Evolutionary conservation across 1,139 yeast genomes (phyloP).

Genomic region (Entelexis paramagnoliae): DNA sequence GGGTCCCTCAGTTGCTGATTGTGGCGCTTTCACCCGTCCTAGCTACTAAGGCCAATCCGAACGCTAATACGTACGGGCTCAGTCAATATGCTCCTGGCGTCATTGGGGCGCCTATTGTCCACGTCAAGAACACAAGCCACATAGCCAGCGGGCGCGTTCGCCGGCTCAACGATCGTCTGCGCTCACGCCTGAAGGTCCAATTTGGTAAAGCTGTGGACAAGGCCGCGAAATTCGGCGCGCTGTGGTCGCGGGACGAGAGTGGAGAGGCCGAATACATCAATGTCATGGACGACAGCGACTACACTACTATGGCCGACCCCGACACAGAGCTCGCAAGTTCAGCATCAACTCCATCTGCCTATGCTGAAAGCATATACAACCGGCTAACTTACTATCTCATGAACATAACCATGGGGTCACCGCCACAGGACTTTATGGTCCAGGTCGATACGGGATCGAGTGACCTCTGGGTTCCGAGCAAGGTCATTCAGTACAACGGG

Average conservation of each 20-base stretch:
- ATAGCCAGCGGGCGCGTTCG: slow-evolving; percentile 5
- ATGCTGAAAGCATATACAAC: slow-evolving; percentile 16
- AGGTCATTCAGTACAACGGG: slow-evolving; percentile 22
- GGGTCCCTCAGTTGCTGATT: background rate
- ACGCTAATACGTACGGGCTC: background rate
- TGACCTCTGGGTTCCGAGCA: slow-evolving; percentile 26
- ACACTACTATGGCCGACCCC: no score
- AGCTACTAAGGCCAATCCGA: background rate
- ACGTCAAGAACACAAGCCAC: slow-evolving; percentile 5
- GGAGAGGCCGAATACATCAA: background rate
- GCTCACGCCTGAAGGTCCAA: background rate
- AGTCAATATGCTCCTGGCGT: slow-evolving; percentile 16
- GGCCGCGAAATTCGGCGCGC: background rate
- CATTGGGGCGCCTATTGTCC: slow-evolving; percentile 16
- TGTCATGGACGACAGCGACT: background rate
- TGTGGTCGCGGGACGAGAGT: background rate
- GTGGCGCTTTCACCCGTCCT: background rate
- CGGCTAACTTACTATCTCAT: slow-evolving; percentile 24
- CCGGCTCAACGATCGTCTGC: slow-evolving; percentile 10
- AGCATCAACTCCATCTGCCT: background rate
- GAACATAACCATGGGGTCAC: slow-evolving; percentile 24
- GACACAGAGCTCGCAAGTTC: background rate
- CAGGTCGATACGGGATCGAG: slow-evolving; percentile 26
- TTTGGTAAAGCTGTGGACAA: background rate
- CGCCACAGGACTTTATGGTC: slow-evolving; percentile 24